Percentiles rank a stretch among this genome's conserved stretches.
Conservation (phyloP, 2,329 filamentous ascomycete genomes). For the Cordyceps tenuipes region DNA sequence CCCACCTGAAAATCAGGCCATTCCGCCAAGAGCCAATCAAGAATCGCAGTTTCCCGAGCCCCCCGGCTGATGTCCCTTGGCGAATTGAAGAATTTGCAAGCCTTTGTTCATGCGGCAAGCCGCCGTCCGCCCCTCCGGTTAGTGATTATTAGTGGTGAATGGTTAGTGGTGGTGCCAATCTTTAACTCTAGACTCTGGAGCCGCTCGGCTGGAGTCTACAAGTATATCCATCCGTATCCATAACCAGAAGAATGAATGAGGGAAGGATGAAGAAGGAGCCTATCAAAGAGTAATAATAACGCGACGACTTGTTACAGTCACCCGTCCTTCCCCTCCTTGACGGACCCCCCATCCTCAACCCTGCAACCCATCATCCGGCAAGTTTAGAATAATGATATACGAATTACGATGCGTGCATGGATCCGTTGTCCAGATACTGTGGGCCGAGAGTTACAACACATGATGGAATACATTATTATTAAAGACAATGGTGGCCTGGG, state of each 20-base stretch:
- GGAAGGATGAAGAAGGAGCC: too few species aligned
- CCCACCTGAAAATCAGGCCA: conserved; percentile 2
- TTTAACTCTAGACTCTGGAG: background rate
- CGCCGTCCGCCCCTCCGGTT: background rate
- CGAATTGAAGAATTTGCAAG: background rate
- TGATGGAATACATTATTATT: too few species aligned
- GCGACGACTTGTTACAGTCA: background rate
- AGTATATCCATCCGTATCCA: too few species aligned
- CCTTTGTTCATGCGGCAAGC: background rate
- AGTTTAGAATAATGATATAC: background rate
- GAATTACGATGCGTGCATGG: conserved; percentile 6
- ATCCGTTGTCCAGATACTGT: conserved; percentile 8
- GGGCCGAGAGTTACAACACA: background rate
- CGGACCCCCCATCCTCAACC: background rate
- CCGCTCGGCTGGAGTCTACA: background rate
- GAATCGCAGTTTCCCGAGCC: background rate
- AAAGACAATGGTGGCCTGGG: background rate
- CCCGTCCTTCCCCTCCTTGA: background rate
- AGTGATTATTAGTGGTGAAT: too few species aligned
- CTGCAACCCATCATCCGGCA: background rate
- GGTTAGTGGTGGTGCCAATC: background rate
- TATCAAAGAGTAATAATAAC: background rate
- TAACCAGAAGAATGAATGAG: too few species aligned
- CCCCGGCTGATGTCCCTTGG: background rate
- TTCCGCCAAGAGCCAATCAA: background rate